A percentile compares a stretch with the other conserved stretches of the same genome.
Conservation (phyloP, 2,329 filamentous ascomycete genomes). For the Pestalotiopsis sp. region DNA sequence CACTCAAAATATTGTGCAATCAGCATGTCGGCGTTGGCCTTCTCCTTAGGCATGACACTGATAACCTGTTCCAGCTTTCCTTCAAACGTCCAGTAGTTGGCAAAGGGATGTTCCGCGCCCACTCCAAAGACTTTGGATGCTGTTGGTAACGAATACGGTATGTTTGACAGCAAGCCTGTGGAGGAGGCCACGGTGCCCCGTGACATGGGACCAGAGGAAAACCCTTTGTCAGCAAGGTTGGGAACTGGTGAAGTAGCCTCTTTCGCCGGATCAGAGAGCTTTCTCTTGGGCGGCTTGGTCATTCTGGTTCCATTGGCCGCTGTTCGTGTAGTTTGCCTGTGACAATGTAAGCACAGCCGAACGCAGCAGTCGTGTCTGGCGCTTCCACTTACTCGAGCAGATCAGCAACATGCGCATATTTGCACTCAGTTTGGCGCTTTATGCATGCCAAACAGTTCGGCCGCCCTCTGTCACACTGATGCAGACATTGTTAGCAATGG, state of each 20-base stretch:
- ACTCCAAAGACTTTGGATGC: conserved; percentile 82
- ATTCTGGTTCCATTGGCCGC: conserved; percentile 84
- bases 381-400: conserved; percentile 65
- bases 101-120: conserved; percentile 76
- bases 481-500: conserved; percentile 5
- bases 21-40: conserved; percentile 74
- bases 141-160: conserved; percentile 70
- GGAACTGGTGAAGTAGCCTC: conserved; percentile 42
- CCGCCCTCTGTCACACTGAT: conserved; percentile 74
- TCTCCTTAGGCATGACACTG: conserved; percentile 68
- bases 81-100: conserved; percentile 83
- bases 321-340: conserved; percentile 59
- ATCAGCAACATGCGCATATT: conserved; percentile 76
- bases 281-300: conserved; percentile 79
- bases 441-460: conserved; percentile 72
- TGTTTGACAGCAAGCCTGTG: conserved; percentile 68
- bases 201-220: conserved; percentile 46
- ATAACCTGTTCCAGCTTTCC: conserved; percentile 77
- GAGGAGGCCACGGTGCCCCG: conserved; percentile 57
- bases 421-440: conserved; percentile 75
- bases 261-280: conserved; percentile 36
- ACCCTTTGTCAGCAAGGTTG: conserved; percentile 58
- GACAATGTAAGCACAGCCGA: conserved; percentile 17
- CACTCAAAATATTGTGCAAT: conserved; percentile 66
- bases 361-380: background rate